Evolutionary conservation across 805 yeast genomes (phyloP).

Genomic region (Crinitomyces ghanaensis): DNA sequence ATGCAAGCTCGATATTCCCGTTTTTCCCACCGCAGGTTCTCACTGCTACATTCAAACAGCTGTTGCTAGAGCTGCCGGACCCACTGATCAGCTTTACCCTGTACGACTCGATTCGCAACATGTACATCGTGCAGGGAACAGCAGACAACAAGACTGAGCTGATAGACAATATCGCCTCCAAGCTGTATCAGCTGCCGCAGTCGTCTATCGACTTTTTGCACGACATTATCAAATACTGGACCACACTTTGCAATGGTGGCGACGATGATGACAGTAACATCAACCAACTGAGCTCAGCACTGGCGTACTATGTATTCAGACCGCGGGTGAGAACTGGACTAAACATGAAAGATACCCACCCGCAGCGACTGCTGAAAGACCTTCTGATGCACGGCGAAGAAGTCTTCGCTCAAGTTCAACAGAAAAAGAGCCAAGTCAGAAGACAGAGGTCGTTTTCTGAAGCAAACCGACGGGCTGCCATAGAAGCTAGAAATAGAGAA

Average conservation of each 20-base stretch:
- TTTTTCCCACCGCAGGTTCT: slow-evolving; percentile 38
- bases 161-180: slow-evolving; percentile 12
- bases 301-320: slow-evolving; percentile 20
- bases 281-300: slow-evolving; percentile 10
- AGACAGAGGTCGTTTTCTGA: slow-evolving; percentile 16
- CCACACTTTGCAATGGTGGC: not conserved
- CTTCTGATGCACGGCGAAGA: slow-evolving; percentile 15
- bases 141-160: slow-evolving; percentile 2
- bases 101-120: slow-evolving; percentile 50
- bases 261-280: not conserved
- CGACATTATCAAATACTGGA: slow-evolving; percentile 13
- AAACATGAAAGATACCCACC: slow-evolving; percentile 22
- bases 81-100: slow-evolving; percentile 52
- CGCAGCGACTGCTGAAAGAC: slow-evolving; percentile 17
- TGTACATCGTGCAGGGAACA: slow-evolving; percentile 24
- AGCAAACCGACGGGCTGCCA: slow-evolving; percentile 14
- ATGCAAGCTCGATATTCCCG: slow-evolving; percentile 24
- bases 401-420: slow-evolving; percentile 16
- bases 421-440: slow-evolving; percentile 6
- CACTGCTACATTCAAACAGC: slow-evolving; percentile 52
- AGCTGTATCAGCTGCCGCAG: slow-evolving; percentile 17
- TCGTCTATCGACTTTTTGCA: slow-evolving; percentile 14
- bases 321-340: slow-evolving; percentile 23
- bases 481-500: slow-evolving; percentile 17
- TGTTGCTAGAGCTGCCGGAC: slow-evolving; percentile 64